These are phyloP conservation scores for Stylosanthes scabra DNA, from an alignment of 331 rosid species.

Conservation along the genomic window DNA sequence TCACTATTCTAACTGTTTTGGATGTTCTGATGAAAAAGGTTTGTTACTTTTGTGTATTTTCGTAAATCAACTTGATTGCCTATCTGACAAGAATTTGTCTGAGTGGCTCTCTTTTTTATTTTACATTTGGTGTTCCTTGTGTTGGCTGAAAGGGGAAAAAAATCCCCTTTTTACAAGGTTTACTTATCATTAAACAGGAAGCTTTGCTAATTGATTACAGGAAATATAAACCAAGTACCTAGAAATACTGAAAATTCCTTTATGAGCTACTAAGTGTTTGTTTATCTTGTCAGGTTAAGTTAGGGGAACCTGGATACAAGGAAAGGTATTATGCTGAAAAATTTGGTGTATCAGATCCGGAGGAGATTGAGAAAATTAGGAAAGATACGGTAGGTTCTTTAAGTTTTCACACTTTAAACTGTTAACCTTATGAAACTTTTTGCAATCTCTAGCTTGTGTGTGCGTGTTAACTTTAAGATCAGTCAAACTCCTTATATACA, in stretches of 20 bases:
- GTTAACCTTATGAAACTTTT: neutral
- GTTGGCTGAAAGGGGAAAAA: conserved; percentile 10
- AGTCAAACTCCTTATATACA: neutral
- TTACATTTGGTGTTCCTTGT: conserved; percentile 11
- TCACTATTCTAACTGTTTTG: conserved; percentile 25
- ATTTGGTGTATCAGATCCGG: conserved; percentile 62
- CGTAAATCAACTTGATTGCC: conserved; percentile 12
- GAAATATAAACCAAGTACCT: conserved; percentile 19
- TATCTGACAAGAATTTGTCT: neutral
- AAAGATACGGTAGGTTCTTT: conserved; percentile 55
- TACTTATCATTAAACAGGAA: neutral
- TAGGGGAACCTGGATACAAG: conserved; percentile 97
- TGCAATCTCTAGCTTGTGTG: conserved; percentile 4
- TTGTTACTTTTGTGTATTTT: conserved; percentile 16
- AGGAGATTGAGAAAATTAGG: conserved; percentile 68
- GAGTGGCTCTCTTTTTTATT: conserved; percentile 23
- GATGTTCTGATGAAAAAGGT: conserved; percentile 11
- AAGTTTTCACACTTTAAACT: conserved; percentile 14
- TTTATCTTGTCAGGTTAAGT: conserved; percentile 67
- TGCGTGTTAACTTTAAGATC: neutral
- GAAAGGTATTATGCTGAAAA: conserved; percentile 95
- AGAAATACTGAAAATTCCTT: conserved; percentile 34
- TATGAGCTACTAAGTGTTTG: conserved; percentile 13
- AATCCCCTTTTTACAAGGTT: conserved; percentile 16
- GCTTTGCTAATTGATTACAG: conserved; percentile 1